These are phyloP conservation scores for Talaromyces sp. DNA, from an alignment of 2,329 filamentous ascomycete species.

Conservation along the genomic window DNA sequence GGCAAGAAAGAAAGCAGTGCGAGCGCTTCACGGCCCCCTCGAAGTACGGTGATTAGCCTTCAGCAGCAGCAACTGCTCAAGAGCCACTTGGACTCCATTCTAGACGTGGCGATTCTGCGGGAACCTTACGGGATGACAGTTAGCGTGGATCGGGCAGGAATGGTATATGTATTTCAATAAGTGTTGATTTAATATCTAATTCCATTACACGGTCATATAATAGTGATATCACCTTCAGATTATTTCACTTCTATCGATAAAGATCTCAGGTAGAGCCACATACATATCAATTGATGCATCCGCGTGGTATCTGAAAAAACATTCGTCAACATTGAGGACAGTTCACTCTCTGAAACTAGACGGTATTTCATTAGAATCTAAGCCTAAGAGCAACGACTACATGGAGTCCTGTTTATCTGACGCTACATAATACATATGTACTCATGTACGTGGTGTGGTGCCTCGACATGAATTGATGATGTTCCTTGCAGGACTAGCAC, in stretches of 20 bases:
- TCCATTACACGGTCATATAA: not conserved
- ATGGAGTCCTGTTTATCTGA: not conserved
- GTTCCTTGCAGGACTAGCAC: not conserved
- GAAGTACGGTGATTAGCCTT: constrained; percentile 78
- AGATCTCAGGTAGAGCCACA: too few species aligned
- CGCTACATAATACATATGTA: not conserved
- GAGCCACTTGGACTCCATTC: constrained; percentile 81
- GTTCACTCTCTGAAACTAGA: not conserved
- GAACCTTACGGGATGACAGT: constrained; percentile 89
- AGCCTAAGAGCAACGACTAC: not conserved
- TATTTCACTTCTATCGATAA: not conserved
- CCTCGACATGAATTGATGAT: not conserved
- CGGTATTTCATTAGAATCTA: not conserved
- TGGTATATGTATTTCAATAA: constrained; percentile 76
- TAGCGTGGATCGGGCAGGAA: constrained; percentile 81
- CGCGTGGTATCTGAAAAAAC: not conserved
- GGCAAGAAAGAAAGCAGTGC: constrained; percentile 33
- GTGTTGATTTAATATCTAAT: not conserved
- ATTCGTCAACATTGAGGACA: not conserved
- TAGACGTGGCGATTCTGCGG: constrained; percentile 85
- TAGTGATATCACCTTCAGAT: not conserved
- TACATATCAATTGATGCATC: not conserved
- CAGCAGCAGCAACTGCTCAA: constrained; percentile 83
- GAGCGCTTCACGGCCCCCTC: constrained; percentile 50
- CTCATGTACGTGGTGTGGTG: not conserved